phyloP scores from a whole-genome alignment of 1,284 basidiomycete species.

The Apiotrichum sp. region DNA sequence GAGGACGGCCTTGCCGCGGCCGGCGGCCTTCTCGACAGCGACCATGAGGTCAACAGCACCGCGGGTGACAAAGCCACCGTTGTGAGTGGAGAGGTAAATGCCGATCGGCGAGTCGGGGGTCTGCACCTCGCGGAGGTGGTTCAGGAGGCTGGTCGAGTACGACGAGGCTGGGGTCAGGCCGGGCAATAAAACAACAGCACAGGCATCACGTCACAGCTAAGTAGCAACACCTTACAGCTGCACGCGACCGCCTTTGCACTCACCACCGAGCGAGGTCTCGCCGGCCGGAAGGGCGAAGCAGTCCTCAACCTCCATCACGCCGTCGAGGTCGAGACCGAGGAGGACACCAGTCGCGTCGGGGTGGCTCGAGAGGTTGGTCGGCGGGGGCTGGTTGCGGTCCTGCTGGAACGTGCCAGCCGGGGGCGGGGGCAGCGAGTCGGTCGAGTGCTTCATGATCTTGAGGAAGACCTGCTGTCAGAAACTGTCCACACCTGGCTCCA shows the following conservation, averaged over 20 bases:
- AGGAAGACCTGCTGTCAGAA: conserved; percentile 63
- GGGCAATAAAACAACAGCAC: neutral
- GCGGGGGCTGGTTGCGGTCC: conserved; percentile 40
- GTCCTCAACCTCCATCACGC: conserved; percentile 85
- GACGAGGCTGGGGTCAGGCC: conserved; percentile 26
- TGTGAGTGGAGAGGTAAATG: conserved; percentile 85
- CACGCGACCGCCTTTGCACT: conserved; percentile 10
- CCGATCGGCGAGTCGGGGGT: conserved; percentile 92
- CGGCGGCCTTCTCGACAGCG: conserved; percentile 56
- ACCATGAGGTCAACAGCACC: conserved; percentile 83
- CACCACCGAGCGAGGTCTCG: conserved; percentile 37
- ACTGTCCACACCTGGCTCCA: conserved; percentile 32
- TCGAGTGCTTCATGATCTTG: conserved; percentile 76
- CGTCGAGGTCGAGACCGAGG: conserved; percentile 86
- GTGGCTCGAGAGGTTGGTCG: conserved; percentile 37
- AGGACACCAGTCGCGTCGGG: conserved; percentile 73
- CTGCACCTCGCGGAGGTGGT: conserved; percentile 60
- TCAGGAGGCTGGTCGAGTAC: conserved; percentile 39
- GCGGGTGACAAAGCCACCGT: conserved; percentile 89
- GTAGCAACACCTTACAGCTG: no score
- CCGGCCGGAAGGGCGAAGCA: conserved; percentile 68
- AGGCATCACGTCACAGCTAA: neutral
- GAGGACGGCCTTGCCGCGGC: conserved; percentile 73
- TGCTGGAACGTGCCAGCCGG: conserved; percentile 30
- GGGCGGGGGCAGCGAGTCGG: conserved; percentile 43